Evolutionary conservation across 2,329 filamentous ascomycete species (phyloP).

Genomic region (Aspergillus awamori): DNA sequence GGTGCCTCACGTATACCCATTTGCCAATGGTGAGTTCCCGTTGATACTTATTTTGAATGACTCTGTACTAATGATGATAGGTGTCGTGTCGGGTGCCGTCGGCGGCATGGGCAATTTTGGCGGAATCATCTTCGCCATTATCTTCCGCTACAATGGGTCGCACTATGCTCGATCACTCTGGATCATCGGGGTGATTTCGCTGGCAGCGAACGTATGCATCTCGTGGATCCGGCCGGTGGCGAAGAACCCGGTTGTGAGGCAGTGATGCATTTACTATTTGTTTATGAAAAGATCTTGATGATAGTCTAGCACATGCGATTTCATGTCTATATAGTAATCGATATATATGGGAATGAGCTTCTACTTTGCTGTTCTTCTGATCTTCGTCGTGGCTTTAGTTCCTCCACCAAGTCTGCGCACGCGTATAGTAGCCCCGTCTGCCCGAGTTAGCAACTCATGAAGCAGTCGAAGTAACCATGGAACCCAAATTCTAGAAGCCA

Average conservation of each 20-base stretch:
- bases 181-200: conserved; percentile 78
- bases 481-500: too few relatives aligned
- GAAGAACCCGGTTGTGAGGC: conserved; percentile 50
- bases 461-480: too few relatives aligned
- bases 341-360: too few relatives aligned
- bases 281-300: neutral
- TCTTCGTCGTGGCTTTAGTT: too few relatives aligned
- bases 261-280: neutral
- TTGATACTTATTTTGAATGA: neutral
- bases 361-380: too few relatives aligned
- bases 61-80: conserved; percentile 28
- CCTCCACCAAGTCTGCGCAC: too few relatives aligned
- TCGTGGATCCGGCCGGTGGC: conserved; percentile 64
- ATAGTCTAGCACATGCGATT: neutral
- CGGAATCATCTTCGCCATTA: conserved; percentile 79
- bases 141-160: conserved; percentile 73
- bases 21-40: conserved; percentile 67
- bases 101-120: conserved; percentile 83
- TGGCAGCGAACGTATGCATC: conserved; percentile 69
- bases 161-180: conserved; percentile 73
- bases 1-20: conserved; percentile 82
- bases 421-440: too few relatives aligned
- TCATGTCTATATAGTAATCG: too few relatives aligned
- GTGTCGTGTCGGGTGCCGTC: conserved; percentile 71
- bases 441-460: too few relatives aligned